Percentiles rank a stretch among this genome's conserved stretches.
Evolutionary conservation across 1,284 basidiomycete species (phyloP).

Genomic region (Bjerkandera adusta): DNA sequence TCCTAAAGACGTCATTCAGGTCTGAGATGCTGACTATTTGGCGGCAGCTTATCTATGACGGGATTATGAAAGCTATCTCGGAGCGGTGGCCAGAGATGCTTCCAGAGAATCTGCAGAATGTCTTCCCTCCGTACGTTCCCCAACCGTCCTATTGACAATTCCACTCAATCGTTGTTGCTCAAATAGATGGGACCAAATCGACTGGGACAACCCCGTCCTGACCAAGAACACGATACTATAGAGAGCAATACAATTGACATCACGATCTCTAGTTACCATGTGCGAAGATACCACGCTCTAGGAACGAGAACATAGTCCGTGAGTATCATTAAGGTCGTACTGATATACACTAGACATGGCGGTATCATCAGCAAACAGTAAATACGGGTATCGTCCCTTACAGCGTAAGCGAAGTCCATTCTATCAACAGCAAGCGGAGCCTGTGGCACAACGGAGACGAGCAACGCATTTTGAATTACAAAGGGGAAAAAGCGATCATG

Average conservation of each 20-base stretch:
- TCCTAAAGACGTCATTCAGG: background rate
- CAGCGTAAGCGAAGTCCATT: too few relatives aligned
- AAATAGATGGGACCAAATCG: conserved; percentile 8
- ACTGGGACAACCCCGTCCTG: background rate
- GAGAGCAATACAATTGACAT: background rate
- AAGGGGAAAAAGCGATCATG: background rate
- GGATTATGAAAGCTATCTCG: background rate
- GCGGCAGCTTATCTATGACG: conserved; percentile 8
- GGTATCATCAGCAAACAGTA: background rate
- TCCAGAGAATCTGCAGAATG: conserved; percentile 2
- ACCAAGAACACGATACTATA: background rate
- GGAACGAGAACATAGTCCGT: background rate
- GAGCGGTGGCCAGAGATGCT: conserved; percentile 4
- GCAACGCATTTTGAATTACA: too few relatives aligned
- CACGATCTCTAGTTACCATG: background rate
- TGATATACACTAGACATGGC: background rate
- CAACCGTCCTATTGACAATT: background rate
- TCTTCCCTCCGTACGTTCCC: conserved; percentile 8
- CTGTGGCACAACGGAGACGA: too few relatives aligned
- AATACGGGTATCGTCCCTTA: background rate
- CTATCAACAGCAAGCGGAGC: too few relatives aligned
- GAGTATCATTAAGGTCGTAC: background rate
- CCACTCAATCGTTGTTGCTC: background rate
- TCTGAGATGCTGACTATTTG: background rate
- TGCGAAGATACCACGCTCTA: background rate